phyloP scores from a whole-genome alignment of 768 basidiomycete genomes.

The Naganishia friedmannii region DNA sequence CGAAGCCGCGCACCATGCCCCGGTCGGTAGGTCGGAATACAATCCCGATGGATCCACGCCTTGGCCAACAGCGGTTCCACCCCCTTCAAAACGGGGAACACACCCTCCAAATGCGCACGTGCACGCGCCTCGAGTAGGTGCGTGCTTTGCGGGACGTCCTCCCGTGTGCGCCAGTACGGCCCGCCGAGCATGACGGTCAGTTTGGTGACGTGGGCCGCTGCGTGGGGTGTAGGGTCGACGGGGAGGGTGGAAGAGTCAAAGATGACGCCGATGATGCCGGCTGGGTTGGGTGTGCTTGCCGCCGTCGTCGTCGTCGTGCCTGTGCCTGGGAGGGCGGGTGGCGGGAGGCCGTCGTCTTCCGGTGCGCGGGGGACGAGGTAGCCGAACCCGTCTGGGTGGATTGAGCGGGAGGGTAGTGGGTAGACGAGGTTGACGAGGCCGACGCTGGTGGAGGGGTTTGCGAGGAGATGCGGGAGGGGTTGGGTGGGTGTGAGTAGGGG shows the following conservation, averaged over 20 bases:
- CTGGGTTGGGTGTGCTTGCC: constrained; percentile 52
- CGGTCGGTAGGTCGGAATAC: constrained; percentile 73
- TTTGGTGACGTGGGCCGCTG: constrained; percentile 60
- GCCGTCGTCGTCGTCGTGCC: too few species aligned
- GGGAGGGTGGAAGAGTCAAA: constrained; percentile 81
- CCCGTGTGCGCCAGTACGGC: constrained; percentile 58
- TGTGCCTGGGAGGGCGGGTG: not conserved
- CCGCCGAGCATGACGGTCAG: constrained; percentile 89
- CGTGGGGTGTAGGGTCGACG: constrained; percentile 57
- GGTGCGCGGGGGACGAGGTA: constrained; percentile 76
- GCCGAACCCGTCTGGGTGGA: constrained; percentile 86
- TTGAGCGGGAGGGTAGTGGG: constrained; percentile 54
- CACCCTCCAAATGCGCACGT: constrained; percentile 37
- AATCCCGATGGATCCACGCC: constrained; percentile 57
- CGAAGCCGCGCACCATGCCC: constrained; percentile 71
- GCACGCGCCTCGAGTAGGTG: constrained; percentile 17
- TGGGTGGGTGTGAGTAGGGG: constrained; percentile 52
- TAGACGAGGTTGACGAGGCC: constrained; percentile 88
- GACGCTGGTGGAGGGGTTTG: constrained; percentile 75
- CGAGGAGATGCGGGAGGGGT: constrained; percentile 63
- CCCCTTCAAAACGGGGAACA: constrained; percentile 41
- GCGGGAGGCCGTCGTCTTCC: not conserved
- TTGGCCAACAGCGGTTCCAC: constrained; percentile 40
- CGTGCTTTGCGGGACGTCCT: constrained; percentile 27
- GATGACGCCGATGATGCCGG: constrained; percentile 67